These are phyloP conservation scores for Debaryomyces psychrophilus DNA, from an alignment of 1,139 yeast species.

Conservation along the genomic window DNA sequence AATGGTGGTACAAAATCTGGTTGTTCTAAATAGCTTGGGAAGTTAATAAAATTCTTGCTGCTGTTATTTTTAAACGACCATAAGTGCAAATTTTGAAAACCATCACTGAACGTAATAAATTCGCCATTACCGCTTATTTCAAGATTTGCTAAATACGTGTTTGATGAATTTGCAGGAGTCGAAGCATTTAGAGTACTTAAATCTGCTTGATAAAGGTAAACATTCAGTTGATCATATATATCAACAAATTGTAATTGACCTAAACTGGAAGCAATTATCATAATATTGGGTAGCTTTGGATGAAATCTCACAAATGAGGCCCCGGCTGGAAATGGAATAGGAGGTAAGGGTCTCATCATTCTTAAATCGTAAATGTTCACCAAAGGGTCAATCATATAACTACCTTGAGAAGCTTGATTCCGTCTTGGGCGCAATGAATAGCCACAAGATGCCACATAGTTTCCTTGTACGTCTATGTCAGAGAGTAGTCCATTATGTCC, in stretches of 20 bases:
- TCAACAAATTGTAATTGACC: conserved; percentile 91
- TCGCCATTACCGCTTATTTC: conserved; percentile 84
- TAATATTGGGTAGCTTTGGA: conserved; percentile 81
- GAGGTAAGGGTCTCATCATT: conserved; percentile 72
- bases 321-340: conserved; percentile 88
- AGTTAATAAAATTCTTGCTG: conserved; percentile 45
- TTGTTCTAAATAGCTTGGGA: conserved; percentile 54
- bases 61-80: conserved; percentile 62
- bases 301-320: conserved; percentile 84
- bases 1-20: conserved; percentile 42
- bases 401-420: conserved; percentile 22
- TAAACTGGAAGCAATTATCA: conserved; percentile 69
- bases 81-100: conserved; percentile 64
- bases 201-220: conserved; percentile 64
- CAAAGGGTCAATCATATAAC: conserved; percentile 65
- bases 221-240: conserved; percentile 72
- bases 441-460: conserved; percentile 82
- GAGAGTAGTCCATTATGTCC: conserved; percentile 80
- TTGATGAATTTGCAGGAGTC: conserved; percentile 14
- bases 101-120: conserved; percentile 69
- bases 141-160: conserved; percentile 51
- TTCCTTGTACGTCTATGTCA: conserved; percentile 77
- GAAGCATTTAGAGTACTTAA: conserved; percentile 29
- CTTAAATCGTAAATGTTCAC: conserved; percentile 83
- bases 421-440: conserved; percentile 57